Evolutionary conservation across 2,329 filamentous ascomycete species (phyloP), one percentile per base, ranked within the genome.

Genomic region (Harringtonia aguacate): DNA sequence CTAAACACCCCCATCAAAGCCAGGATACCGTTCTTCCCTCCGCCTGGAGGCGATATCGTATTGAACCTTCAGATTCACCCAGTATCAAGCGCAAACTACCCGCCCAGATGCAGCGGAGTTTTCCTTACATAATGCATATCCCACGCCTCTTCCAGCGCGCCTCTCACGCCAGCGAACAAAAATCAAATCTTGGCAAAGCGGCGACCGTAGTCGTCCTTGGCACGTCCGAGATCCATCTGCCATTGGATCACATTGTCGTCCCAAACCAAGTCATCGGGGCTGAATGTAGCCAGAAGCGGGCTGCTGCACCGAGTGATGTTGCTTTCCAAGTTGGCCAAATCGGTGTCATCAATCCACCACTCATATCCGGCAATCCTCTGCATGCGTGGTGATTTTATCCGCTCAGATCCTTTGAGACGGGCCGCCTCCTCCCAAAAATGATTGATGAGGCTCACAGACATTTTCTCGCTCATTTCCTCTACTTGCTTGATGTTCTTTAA

Each of bases 191-290:
- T 50, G 28, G 43, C 2, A 10, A 17, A 31, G 4, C 46, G 39
- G 8, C 46, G 37, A 3, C 46, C 46, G 6, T 31, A 7, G 8
- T 38, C 34, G 28, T 50, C 46, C 15, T 22, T 21, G 5, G 18
- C 20, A 2, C 39, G 39, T 2, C 48, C 48, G 29, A 43, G 14
- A 20, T 30, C 30, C 10, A 43, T 13, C 15, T 33, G 39, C 44
- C 46, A 46, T 13, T 41, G 4, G 10, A 12, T 4, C 22, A 46
- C 29, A 18, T 46, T 15, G 4, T 49, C 47, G 0, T 46, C 45
- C 49, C 49, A 50, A 8, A 33, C 4, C 17, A 48, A 22, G 24
- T 50, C 47, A 13, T 44, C 43, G 4, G 48, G 39, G 9, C n/a
- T 20, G 15, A 46, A 24, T 5, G 27, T 18, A 2, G 8, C 8